phyloP scores from a whole-genome alignment of 2,329 filamentous ascomycete species.

The Lecanicillium sp. region DNA sequence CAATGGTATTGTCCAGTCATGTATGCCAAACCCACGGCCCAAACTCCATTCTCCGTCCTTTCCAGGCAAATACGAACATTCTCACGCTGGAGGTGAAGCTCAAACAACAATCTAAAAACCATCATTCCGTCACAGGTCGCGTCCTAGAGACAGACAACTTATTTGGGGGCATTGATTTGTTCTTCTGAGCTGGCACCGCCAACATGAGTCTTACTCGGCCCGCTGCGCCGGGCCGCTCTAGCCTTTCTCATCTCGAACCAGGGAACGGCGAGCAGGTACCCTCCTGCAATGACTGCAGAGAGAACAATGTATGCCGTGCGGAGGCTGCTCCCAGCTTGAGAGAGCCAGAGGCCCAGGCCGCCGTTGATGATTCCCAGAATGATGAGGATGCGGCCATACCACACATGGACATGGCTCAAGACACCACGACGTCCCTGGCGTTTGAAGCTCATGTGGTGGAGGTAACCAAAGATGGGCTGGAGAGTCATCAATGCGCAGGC shows the following conservation, averaged over 20 bases:
- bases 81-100: too few relatives aligned
- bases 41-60: too few relatives aligned
- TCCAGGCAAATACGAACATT: too few relatives aligned
- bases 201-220: too few relatives aligned
- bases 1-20: background rate
- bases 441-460: slow-evolving; percentile 52
- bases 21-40: too few relatives aligned
- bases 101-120: too few relatives aligned
- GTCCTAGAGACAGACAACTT: too few relatives aligned
- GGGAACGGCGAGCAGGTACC: slow-evolving; percentile 34
- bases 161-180: too few relatives aligned
- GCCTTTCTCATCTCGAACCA: slow-evolving; percentile 5
- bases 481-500: slow-evolving; percentile 48
- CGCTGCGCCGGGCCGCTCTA: too few relatives aligned
- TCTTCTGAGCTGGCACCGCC: too few relatives aligned
- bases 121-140: too few relatives aligned
- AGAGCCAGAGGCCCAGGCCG: slow-evolving; percentile 52
- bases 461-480: slow-evolving; percentile 51
- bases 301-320: slow-evolving; percentile 52
- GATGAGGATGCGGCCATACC: slow-evolving; percentile 55
- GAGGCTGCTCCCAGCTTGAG: slow-evolving; percentile 33
- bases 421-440: slow-evolving; percentile 41
- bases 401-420: slow-evolving; percentile 54
- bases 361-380: slow-evolving; percentile 57
- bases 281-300: slow-evolving; percentile 40